Base-by-base conservation (phyloP, 1,284 basidiomycete genomes). In the Leccinum pachyderme region DNA sequence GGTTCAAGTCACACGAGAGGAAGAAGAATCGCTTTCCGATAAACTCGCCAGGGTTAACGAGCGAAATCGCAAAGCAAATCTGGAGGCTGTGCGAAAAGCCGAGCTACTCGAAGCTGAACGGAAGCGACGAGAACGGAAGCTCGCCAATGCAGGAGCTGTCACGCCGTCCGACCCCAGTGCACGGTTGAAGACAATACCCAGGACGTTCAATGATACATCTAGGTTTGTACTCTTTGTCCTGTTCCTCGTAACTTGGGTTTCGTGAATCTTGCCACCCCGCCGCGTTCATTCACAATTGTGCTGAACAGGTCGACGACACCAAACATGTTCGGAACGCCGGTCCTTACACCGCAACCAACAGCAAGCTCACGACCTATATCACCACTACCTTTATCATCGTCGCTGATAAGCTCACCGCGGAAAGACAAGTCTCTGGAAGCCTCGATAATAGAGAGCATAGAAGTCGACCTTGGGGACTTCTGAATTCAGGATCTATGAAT, bases 11-110 rank as follows among this genome's bases (percentile, higher is more conserved):
- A 54, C 59, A n/a, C 73, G 72, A 47, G 76, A 77, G 54, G 71
- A 75, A 6, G 68, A 67, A 27, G 69, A 69, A 55, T 71, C 68
- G 0, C 63, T 75, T 59, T 76, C 75, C 44, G 84, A 86, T 56
- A 74, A 82, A 61, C 79, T 95, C 31, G 83, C 87, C 18, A 84
- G 77, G 67, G 87, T 97, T 57, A 96, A 95, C 69, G 92, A 95
- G 72, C 83, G 92, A 51, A 96, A 98, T 69, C 81, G 91, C 43
- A 83, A 81, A 61, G 84, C 87, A 47, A 96, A 95, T 57, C 65
- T 85, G 58, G 92, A 93, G 63, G 81, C 83, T 2, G 84, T 94
- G 57, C 79, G 89, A 49, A 84, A 83, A 60, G 89, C 91, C 0
- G 93, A 95, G 72, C 67, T 85, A 41, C 77, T 77, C 33, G 83